phyloP scores from a whole-genome alignment of 257 asterid species.

The Capsicum baccatum region DNA sequence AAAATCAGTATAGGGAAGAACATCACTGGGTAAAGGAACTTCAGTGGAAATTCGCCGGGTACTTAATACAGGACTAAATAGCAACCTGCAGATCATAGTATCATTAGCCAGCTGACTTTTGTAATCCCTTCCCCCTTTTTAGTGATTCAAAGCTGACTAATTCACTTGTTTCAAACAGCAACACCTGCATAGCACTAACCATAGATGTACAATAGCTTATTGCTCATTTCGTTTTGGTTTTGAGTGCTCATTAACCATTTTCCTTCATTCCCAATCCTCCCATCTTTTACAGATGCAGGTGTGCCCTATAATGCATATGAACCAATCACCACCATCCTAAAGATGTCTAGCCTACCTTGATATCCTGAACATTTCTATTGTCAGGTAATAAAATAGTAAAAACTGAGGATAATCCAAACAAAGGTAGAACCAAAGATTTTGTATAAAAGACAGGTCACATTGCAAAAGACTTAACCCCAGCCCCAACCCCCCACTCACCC shows the following conservation, averaged over 20 bases:
- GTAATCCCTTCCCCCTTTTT: not conserved
- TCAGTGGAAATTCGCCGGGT: not conserved
- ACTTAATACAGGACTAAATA: not conserved
- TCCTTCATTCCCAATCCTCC: not conserved
- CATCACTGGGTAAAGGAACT: not conserved
- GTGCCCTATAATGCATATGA: not conserved
- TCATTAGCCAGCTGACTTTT: not conserved
- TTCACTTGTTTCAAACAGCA: not conserved
- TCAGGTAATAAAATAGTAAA: not conserved
- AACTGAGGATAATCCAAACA: not conserved
- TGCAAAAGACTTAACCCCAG: not conserved
- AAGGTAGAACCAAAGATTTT: not conserved
- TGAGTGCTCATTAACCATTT: slow-evolving; percentile 3
- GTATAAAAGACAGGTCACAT: not conserved
- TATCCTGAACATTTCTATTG: not conserved
- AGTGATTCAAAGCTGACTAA: not conserved
- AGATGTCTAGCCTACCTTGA: slow-evolving; percentile 4
- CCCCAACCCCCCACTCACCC: not conserved
- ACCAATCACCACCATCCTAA: not conserved
- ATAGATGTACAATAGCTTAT: not conserved
- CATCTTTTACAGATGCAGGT: slow-evolving; percentile 7
- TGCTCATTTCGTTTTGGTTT: not conserved
- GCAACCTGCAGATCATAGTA: not conserved
- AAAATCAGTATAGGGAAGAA: not conserved
- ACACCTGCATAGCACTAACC: not conserved